These are phyloP conservation scores for Sugiyamaella paludigena DNA, from an alignment of 1,139 yeast species.

Conservation along the genomic window DNA sequence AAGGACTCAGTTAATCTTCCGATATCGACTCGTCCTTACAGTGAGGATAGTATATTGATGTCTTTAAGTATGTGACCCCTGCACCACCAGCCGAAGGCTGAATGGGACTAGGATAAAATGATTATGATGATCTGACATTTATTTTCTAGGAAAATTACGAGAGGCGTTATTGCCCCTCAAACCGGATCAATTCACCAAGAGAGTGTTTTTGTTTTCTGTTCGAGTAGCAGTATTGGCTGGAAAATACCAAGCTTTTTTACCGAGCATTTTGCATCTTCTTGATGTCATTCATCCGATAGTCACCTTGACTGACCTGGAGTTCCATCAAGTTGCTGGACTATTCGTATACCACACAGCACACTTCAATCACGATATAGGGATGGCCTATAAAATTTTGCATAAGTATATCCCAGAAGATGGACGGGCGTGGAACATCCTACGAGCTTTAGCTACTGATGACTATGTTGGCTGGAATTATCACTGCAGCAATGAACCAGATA, in stretches of 20 bases:
- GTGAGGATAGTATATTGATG: conserved; percentile 22
- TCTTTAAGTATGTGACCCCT: conserved; percentile 14
- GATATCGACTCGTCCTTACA: not conserved
- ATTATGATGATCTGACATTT: not conserved
- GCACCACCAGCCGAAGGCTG: not conserved
- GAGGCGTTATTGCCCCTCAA: conserved; percentile 22
- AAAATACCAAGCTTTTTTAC: conserved; percentile 19
- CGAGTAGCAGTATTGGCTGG: conserved; percentile 22
- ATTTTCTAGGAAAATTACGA: conserved; percentile 20
- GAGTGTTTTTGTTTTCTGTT: conserved; percentile 23
- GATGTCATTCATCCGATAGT: conserved; percentile 14
- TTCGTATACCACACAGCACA: conserved; percentile 23
- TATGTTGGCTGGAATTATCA: conserved; percentile 20
- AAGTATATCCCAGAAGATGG: conserved; percentile 12
- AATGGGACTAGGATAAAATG: too few relatives aligned
- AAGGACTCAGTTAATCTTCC: not conserved
- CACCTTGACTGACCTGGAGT: conserved; percentile 14
- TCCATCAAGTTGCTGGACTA: conserved; percentile 18
- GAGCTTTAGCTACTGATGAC: conserved; percentile 19
- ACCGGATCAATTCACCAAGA: conserved; percentile 19
- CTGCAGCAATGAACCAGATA: conserved; percentile 13
- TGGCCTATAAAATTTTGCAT: conserved; percentile 16
- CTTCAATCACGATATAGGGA: conserved; percentile 15
- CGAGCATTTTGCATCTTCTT: conserved; percentile 21
- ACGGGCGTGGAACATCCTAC: conserved; percentile 14